Evolutionary conservation across 2,329 filamentous ascomycete genomes (phyloP).

Genomic region (Xenoacremonium recifei): DNA sequence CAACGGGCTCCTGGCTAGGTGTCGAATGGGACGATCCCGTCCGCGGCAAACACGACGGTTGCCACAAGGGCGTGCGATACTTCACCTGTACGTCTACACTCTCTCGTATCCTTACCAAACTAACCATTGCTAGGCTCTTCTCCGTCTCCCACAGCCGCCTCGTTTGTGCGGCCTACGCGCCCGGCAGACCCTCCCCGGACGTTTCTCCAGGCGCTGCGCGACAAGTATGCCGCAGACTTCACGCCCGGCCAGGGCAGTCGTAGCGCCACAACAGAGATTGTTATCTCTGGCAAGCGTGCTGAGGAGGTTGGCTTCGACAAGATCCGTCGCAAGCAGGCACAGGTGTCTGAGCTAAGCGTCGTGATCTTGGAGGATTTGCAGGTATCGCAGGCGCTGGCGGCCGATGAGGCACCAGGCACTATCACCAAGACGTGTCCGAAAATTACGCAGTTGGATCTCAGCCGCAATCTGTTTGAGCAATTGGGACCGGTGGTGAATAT

Average conservation of each 20-base stretch:
- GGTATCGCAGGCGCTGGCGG: conserved; percentile 44
- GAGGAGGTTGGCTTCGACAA: conserved; percentile 97
- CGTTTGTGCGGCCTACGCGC: conserved; percentile 80
- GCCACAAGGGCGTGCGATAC: conserved; percentile 74
- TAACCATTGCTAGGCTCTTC: conserved; percentile 54
- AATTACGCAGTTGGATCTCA: conserved; percentile 79
- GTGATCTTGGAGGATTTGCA: conserved; percentile 78
- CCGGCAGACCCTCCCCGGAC: conserved; percentile 64
- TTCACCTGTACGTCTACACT: conserved; percentile 78
- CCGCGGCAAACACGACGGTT: conserved; percentile 88
- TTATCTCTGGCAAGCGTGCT: conserved; percentile 76
- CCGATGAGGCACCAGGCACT: conserved; percentile 27
- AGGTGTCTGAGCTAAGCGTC: conserved; percentile 74
- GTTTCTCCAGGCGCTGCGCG: conserved; percentile 76
- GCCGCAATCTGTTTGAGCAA: conserved; percentile 74
- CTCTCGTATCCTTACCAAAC: conserved; percentile 2
- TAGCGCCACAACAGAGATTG: conserved; percentile 48
- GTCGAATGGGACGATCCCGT: conserved; percentile 93
- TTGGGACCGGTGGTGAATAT: conserved; percentile 68
- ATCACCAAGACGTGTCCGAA: conserved; percentile 58
- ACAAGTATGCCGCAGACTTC: conserved; percentile 75
- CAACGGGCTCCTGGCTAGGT: conserved; percentile 80
- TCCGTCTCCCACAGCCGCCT: conserved; percentile 69
- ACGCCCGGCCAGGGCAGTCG: conserved; percentile 37
- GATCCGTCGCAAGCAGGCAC: conserved; percentile 75